These are phyloP conservation scores for Backusella westeae DNA, from an alignment of 192 early-diverging fungal species.

Conservation along the genomic window DNA sequence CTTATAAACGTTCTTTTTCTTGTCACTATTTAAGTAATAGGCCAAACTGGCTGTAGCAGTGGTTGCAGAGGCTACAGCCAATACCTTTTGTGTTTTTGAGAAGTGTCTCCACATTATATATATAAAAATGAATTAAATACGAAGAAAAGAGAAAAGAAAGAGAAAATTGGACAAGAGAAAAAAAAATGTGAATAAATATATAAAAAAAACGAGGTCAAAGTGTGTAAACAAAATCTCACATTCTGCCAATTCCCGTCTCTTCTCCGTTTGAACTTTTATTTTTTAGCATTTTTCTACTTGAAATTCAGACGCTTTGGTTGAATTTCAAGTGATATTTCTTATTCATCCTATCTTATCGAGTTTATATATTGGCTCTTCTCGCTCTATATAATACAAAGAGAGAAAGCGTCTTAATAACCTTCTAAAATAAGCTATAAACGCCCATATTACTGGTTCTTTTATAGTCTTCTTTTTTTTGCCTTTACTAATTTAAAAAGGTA, in stretches of 20 bases:
- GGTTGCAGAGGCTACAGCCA: conserved; percentile 10
- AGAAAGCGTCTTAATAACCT: not conserved
- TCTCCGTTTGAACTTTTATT: not conserved
- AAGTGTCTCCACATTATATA: conserved; percentile 35
- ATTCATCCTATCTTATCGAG: not conserved
- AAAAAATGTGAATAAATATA: not conserved
- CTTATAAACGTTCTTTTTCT: not conserved
- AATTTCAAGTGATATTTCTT: not conserved
- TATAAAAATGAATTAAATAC: not conserved
- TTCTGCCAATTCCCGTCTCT: not conserved
- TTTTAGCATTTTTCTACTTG: conserved; percentile 1
- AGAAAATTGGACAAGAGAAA: not conserved
- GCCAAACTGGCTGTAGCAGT: conserved; percentile 15
- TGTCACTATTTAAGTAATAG: not conserved
- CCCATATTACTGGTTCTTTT: not conserved
- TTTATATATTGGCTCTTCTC: not conserved
- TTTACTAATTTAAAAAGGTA: not conserved
- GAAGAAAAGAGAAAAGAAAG: not conserved
- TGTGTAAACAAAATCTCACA: not conserved
- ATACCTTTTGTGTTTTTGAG: conserved; percentile 29
- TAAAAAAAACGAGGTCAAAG: not conserved
- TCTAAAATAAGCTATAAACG: not conserved
- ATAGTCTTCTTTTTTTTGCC: not conserved
- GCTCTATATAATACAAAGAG: not conserved
- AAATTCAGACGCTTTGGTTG: not conserved